These are phyloP conservation scores for Penicillium fimorum DNA, from an alignment of 495 filamentous ascomycete species.

Conservation along the genomic window DNA sequence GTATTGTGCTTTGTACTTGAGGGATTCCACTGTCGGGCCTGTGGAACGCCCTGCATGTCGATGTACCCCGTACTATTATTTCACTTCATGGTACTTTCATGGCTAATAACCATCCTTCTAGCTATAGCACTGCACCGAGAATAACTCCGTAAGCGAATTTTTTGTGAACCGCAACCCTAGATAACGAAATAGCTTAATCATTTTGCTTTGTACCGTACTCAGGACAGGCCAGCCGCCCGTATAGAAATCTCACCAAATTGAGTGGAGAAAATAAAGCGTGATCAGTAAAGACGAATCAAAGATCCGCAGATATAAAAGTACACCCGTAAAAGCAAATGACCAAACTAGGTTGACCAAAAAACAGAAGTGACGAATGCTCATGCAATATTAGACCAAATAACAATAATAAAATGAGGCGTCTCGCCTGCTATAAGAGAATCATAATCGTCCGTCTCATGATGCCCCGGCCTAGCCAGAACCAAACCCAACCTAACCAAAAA, in stretches of 20 bases:
- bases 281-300: not conserved
- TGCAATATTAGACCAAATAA: not conserved
- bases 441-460: slow-evolving; percentile 8
- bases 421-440: slow-evolving; percentile 4
- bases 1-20: no score
- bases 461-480: not conserved
- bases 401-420: slow-evolving; percentile 3
- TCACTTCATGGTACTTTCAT: not conserved
- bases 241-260: not conserved
- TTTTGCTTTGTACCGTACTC: not conserved
- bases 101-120: no score
- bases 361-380: not conserved
- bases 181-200: not conserved
- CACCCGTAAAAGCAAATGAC: not conserved
- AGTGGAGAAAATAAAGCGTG: not conserved
- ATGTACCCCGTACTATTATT: not conserved
- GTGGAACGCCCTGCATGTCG: no score
- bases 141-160: no score
- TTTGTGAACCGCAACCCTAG: no score
- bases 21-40: no score
- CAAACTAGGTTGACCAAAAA: not conserved
- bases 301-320: slow-evolving; percentile 4
- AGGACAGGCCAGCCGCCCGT: slow-evolving; percentile 1
- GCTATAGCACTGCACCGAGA: no score
- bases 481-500: not conserved